Percentiles rank a stretch among this genome's conserved stretches.
These are phyloP conservation scores for Taxillus chinensis DNA, from an alignment of 164 flowering plant species.

Conservation along the genomic window DNA sequence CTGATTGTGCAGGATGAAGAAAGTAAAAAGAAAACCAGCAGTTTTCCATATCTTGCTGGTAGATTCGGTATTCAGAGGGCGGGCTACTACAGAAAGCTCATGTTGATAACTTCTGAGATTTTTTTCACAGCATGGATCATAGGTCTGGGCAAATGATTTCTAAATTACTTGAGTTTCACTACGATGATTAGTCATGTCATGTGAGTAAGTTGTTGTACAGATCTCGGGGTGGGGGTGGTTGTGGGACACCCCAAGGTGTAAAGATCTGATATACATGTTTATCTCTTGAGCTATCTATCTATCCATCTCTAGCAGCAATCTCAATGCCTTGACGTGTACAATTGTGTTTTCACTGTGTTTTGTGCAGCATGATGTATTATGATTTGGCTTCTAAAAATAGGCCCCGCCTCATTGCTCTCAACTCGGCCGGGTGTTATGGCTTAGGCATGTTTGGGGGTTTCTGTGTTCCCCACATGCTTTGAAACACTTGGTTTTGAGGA, in stretches of 20 bases:
- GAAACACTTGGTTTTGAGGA: no score
- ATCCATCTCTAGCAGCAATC: not conserved
- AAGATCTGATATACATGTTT: slow-evolving; percentile 4
- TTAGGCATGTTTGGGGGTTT: no score
- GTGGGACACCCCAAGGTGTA: slow-evolving; percentile 12
- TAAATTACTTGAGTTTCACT: slow-evolving; percentile 16
- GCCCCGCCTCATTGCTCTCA: no score
- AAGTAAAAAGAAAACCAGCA: slow-evolving; percentile 9
- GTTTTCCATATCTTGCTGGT: slow-evolving; percentile 18
- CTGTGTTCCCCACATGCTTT: no score
- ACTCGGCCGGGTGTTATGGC: no score
- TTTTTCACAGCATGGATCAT: slow-evolving; percentile 2
- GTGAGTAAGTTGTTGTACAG: slow-evolving; percentile 20
- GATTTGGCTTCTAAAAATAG: no score
- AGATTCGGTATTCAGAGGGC: not conserved
- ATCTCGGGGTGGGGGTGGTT: slow-evolving; percentile 3
- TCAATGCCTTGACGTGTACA: slow-evolving; percentile 10
- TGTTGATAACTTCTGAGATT: not conserved
- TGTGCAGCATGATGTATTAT: no score
- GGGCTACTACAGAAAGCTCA: not conserved
- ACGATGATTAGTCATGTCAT: slow-evolving; percentile 6
- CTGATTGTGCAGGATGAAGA: not conserved
- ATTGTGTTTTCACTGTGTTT: not conserved
- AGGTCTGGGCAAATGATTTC: slow-evolving; percentile 8
- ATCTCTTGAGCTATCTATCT: not conserved